Percentiles rank a stretch among this genome's conserved stretches.
Evolutionary conservation across 2,329 filamentous ascomycete genomes (phyloP).

Genomic region (Pseudopyricularia javanii): DNA sequence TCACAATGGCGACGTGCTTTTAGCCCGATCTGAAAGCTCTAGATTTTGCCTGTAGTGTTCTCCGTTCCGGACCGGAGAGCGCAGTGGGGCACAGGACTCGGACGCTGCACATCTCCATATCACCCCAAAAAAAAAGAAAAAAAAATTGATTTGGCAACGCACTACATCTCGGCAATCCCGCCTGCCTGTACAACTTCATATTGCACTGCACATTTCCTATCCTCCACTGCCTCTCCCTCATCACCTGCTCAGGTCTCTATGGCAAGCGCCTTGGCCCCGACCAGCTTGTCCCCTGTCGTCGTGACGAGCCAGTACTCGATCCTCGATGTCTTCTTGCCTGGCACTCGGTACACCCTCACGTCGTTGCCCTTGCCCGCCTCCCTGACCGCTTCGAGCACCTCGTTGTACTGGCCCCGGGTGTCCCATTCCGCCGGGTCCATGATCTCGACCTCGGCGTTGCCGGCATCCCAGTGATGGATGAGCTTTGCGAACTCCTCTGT

Average conservation of each 20-base stretch:
- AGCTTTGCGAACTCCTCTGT: conserved; percentile 59
- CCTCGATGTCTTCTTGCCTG: conserved; percentile 42
- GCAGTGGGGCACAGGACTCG: no score
- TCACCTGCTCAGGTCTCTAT: conserved; percentile 49
- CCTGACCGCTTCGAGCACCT: conserved; percentile 56
- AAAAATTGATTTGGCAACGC: no score
- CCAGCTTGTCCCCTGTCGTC: conserved; percentile 44
- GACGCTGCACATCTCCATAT: no score
- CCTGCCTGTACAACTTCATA: background rate
- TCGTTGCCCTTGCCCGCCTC: conserved; percentile 51
- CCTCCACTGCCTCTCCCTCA: background rate
- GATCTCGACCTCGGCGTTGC: conserved; percentile 49
- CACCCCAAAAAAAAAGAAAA: no score
- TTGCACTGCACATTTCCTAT: background rate
- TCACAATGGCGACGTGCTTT: no score
- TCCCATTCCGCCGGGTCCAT: conserved; percentile 64
- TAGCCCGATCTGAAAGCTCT: no score
- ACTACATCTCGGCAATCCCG: no score
- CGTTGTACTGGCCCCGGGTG: conserved; percentile 53
- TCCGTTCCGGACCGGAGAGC: no score
- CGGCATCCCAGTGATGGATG: conserved; percentile 43
- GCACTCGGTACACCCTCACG: conserved; percentile 63
- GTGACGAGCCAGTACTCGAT: conserved; percentile 73
- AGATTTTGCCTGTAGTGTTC: no score
- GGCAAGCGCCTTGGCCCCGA: conserved; percentile 68